A percentile compares a stretch with the other conserved stretches of the same genome.
phyloP scores from a whole-genome alignment of 164 flowering plant species.

The Annona squamosa region DNA sequence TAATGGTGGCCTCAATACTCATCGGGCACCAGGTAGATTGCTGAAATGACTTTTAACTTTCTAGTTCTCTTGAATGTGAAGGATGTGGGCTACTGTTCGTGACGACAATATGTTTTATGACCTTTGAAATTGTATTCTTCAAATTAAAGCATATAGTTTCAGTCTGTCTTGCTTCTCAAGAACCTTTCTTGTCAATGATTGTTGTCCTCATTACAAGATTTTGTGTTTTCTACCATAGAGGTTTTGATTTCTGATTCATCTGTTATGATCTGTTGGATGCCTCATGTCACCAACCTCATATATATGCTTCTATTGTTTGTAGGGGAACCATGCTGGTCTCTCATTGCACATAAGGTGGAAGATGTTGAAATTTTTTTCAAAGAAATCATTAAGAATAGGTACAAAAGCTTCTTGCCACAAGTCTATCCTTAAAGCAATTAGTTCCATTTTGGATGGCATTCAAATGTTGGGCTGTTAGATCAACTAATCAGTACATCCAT shows the following conservation, averaged over 20 bases:
- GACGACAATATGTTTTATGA: too few relatives aligned
- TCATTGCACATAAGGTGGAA: conserved; percentile 54
- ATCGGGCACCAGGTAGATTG: conserved; percentile 42
- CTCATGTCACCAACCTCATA: background rate
- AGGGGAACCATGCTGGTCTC: conserved; percentile 92
- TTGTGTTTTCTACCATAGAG: too few relatives aligned
- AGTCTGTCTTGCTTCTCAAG: too few relatives aligned
- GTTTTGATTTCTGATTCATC: background rate
- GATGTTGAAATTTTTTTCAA: conserved; percentile 82
- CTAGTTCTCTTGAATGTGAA: background rate
- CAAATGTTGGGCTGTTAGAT: too few relatives aligned
- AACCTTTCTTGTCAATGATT: too few relatives aligned
- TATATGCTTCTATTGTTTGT: conserved; percentile 10
- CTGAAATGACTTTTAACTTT: background rate
- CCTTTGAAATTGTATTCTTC: too few relatives aligned
- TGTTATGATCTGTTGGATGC: background rate
- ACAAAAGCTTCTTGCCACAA: conserved; percentile 2
- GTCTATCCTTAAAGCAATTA: background rate
- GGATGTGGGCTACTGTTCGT: background rate
- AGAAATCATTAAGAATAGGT: conserved; percentile 84
- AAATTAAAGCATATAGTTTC: too few relatives aligned
- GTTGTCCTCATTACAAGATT: too few relatives aligned
- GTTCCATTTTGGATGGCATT: background rate
- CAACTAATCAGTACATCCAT: too few relatives aligned
- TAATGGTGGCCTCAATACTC: conserved; percentile 62